Conservation (phyloP, 2,329 filamentous ascomycete species). For the Epichloe gansuensis region DNA sequence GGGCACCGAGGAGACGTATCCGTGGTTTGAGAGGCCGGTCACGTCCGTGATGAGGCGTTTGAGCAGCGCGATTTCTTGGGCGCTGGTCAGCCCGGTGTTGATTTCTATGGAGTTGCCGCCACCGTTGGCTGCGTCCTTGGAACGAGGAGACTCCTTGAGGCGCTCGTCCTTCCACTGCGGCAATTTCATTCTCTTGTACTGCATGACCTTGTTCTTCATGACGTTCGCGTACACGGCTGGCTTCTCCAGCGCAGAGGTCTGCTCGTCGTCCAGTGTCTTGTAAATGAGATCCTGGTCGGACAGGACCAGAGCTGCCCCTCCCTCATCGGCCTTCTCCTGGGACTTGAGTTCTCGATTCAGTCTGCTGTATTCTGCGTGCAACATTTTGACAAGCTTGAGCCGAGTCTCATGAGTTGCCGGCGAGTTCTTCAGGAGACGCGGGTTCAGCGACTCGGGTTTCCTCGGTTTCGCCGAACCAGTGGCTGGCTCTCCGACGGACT, state of each 20-base stretch:
- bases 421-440: conserved; percentile 46
- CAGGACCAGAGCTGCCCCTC: conserved; percentile 37
- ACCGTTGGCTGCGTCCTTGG: conserved; percentile 3
- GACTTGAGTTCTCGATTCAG: conserved; percentile 52
- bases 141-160: conserved; percentile 15
- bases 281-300: conserved; percentile 55
- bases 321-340: conserved; percentile 29
- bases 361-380: conserved; percentile 53
- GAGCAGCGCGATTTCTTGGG: conserved; percentile 57
- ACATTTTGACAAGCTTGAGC: conserved; percentile 43
- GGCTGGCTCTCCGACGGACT: not conserved
- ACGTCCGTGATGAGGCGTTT: conserved; percentile 51
- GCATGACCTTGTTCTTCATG: conserved; percentile 68
- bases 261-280: conserved; percentile 63
- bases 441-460: conserved; percentile 47
- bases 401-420: conserved; percentile 46
- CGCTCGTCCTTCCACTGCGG: conserved; percentile 59
- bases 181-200: conserved; percentile 60
- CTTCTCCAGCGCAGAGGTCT: conserved; percentile 55
- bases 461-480: not conserved
- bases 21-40: conserved; percentile 48
- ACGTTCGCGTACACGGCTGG: conserved; percentile 66
- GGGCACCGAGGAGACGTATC: conserved; percentile 63
- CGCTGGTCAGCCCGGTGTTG: conserved; percentile 52
- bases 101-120: conserved; percentile 37